Evolutionary conservation across 345 rosid species (phyloP).

Genomic region (Salix viminalis): DNA sequence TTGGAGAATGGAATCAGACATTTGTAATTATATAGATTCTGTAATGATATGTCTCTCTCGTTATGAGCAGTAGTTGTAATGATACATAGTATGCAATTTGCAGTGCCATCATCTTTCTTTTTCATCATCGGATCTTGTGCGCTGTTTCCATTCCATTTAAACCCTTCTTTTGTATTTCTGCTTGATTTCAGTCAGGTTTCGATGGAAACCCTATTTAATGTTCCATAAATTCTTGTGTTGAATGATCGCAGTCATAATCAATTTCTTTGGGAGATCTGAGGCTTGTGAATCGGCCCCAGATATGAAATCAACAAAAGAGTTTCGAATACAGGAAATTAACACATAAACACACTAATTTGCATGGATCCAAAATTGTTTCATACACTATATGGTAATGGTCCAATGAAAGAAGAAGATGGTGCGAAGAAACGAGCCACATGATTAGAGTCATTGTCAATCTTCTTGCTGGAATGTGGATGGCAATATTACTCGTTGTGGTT

Average conservation of each 20-base stretch:
- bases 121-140: neutral
- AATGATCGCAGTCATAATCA: neutral
- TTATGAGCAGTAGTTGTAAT: slow-evolving; percentile 8
- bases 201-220: neutral
- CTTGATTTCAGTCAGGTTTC: neutral
- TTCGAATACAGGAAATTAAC: neutral
- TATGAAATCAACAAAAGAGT: neutral
- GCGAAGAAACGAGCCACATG: neutral
- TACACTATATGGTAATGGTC: neutral
- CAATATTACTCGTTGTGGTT: neutral
- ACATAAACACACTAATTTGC: neutral
- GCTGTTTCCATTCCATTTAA: neutral
- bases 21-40: slow-evolving; percentile 22
- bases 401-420: neutral
- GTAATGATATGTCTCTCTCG: neutral
- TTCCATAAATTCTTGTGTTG: neutral
- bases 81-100: slow-evolving; percentile 7
- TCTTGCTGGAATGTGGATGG: neutral
- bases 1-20: slow-evolving; percentile 22
- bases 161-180: neutral
- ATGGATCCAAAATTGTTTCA: neutral
- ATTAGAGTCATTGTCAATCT: neutral
- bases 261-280: neutral
- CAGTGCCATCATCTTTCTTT: slow-evolving; percentile 1
- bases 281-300: neutral